These are phyloP conservation scores for Sclerotinia nivalis DNA, from an alignment of 2,329 filamentous ascomycete genomes.

Conservation along the genomic window DNA sequence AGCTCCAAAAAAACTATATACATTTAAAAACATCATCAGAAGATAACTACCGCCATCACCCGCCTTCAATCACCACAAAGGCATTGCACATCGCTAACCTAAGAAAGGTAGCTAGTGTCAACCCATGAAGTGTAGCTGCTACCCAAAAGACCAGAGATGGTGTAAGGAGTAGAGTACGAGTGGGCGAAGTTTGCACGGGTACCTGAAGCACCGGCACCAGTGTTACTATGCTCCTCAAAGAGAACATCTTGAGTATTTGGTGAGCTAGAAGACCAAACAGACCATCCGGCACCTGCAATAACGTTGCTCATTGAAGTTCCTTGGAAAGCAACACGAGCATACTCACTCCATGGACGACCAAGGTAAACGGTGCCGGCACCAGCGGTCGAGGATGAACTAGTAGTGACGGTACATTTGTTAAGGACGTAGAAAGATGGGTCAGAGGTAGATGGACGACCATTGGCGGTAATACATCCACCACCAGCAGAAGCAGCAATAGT, in stretches of 20 bases:
- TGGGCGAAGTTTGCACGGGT: constrained; percentile 51
- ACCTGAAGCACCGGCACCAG: constrained; percentile 51
- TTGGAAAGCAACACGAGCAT: constrained; percentile 54
- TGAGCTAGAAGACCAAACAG: constrained; percentile 47
- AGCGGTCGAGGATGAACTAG: constrained; percentile 45
- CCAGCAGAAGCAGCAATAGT: constrained; percentile 49
- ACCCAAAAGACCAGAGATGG: constrained; percentile 50
- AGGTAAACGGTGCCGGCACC: constrained; percentile 48
- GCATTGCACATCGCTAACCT: not conserved
- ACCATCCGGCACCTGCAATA: constrained; percentile 55
- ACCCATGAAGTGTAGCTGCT: constrained; percentile 47
- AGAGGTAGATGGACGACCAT: constrained; percentile 45
- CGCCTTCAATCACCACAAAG: too few relatives aligned
- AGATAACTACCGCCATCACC: not conserved
- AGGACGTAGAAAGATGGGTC: constrained; percentile 55
- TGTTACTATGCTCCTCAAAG: constrained; percentile 56
- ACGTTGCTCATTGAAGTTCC: constrained; percentile 49
- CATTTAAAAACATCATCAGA: not conserved
- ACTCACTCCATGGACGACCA: constrained; percentile 54
- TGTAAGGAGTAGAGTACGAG: constrained; percentile 45
- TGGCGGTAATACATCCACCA: constrained; percentile 43
- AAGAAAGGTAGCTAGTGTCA: constrained; percentile 46
- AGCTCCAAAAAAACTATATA: constrained; percentile 5
- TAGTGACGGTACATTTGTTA: constrained; percentile 47
- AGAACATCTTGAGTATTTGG: constrained; percentile 49